Evolutionary conservation across 2,329 filamentous ascomycete genomes (phyloP), one percentile per base, ranked within the genome.

Genomic region (Niveomyces coronatus): DNA sequence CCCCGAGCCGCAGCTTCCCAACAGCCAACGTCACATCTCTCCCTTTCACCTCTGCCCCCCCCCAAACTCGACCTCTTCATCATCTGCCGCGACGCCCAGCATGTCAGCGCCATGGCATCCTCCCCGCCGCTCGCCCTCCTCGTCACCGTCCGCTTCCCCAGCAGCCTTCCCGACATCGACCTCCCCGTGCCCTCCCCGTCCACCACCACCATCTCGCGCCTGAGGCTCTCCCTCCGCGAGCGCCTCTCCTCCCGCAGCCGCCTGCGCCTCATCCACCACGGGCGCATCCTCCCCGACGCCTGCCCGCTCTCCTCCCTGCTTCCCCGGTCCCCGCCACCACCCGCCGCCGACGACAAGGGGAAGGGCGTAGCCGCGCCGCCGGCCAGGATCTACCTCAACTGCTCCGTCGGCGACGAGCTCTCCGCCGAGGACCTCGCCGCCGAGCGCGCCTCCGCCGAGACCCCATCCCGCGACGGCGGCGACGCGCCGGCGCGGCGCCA

Each of bases 141-240:
- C 52, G 70, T 96, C 31, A 89, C 85, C 26, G 80, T 96, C 57
- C 87, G 89, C 58, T 96, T 98, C 72, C 86, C 86, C 37, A 79
- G 81, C 43, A 79, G 85, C 1, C 73, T 89, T 41, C 81, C 86
- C 13, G 91, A 96, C 57, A 74, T 95, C 27, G 73, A 81, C 28
- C 74, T 96, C 43, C 78, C 85, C 51, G 76, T 96, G 52, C 59
- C 76, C 34, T 64, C 69, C 5, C 85, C 88, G 0, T 60, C 68
- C 33, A 67, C 69, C 22, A 87, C 82, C 9, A 85, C 85, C 29
- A 75, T 85, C 38, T 73, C 86, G 39, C 76, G 81, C 2, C 72
- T 96, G 41, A 94, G 94, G 60, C 80, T 83, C 50, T 70, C 82
- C 36, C 85, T 96, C 54, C 86, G 91, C 48, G 60, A 68, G 8